These are phyloP conservation scores for Linnemannia hyalina DNA, from an alignment of 192 early-diverging fungal genomes.

Conservation along the genomic window DNA sequence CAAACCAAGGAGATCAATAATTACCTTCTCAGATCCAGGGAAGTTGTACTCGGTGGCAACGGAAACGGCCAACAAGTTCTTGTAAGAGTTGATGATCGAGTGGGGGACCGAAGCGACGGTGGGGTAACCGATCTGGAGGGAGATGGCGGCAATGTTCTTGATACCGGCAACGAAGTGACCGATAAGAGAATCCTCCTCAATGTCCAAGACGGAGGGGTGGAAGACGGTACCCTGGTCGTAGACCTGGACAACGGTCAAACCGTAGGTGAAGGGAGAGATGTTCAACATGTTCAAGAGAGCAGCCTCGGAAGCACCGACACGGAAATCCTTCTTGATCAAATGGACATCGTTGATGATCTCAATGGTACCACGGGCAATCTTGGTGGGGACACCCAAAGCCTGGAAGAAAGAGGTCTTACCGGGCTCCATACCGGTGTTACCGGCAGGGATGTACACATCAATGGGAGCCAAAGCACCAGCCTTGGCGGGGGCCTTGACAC, in stretches of 20 bases:
- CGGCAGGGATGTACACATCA: slow-evolving; percentile 93
- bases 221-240: slow-evolving; percentile 94
- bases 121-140: slow-evolving; percentile 83
- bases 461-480: slow-evolving; percentile 94
- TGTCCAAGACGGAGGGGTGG: slow-evolving; percentile 90
- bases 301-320: slow-evolving; percentile 99
- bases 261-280: slow-evolving; percentile 99
- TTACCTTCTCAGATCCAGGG: slow-evolving; percentile 85
- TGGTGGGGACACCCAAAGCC: slow-evolving; percentile 99
- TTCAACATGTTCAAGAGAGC: slow-evolving; percentile 99
- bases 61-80: slow-evolving; percentile 94
- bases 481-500: slow-evolving; percentile 95
- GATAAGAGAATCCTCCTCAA: slow-evolving; percentile 81
- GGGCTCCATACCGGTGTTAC: slow-evolving; percentile 99
- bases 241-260: slow-evolving; percentile 93
- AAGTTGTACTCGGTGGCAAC: slow-evolving; percentile 93
- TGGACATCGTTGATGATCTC: slow-evolving; percentile 98
- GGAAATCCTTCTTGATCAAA: slow-evolving; percentile 89
- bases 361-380: slow-evolving; percentile 99
- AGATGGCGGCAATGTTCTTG: slow-evolving; percentile 84
- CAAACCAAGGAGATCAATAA: slow-evolving; percentile 11
- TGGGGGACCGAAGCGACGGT: slow-evolving; percentile 93
- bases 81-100: slow-evolving; percentile 97
- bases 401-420: slow-evolving; percentile 99
- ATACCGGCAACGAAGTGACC: slow-evolving; percentile 77